Evolutionary conservation across 257 asterid species (phyloP).

Genomic region (Sherardia arvensis): DNA sequence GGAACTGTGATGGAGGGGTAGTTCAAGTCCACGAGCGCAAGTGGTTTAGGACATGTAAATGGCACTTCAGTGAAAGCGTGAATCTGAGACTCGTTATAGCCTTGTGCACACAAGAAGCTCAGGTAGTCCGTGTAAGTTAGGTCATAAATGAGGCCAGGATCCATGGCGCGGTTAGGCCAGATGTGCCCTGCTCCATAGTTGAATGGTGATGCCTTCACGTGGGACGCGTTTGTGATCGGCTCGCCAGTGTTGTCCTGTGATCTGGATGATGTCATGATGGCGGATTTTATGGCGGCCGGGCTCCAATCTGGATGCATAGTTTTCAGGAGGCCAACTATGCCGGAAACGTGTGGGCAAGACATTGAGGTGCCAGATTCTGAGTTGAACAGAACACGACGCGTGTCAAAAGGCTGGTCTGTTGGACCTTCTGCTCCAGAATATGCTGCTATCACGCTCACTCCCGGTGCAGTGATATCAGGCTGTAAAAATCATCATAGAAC

Average conservation of each 20-base stretch:
- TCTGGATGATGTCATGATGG: slow-evolving; percentile 71
- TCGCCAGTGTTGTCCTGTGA: background rate
- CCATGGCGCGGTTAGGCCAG: background rate
- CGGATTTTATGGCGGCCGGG: slow-evolving; percentile 89
- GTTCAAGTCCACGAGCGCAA: background rate
- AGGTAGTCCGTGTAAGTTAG: background rate
- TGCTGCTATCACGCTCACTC: slow-evolving; percentile 85
- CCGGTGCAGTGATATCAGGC: slow-evolving; percentile 98
- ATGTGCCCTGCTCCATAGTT: background rate
- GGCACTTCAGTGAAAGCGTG: background rate
- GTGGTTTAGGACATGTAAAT: background rate
- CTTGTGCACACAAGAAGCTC: background rate
- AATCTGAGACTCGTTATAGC: background rate
- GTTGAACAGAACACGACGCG: slow-evolving; percentile 48
- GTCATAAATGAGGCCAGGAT: background rate
- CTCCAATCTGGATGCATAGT: slow-evolving; percentile 81
- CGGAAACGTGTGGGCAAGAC: slow-evolving; percentile 94
- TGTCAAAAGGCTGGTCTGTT: slow-evolving; percentile 50
- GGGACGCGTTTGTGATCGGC: background rate
- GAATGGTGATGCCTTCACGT: background rate
- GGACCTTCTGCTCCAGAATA: slow-evolving; percentile 67
- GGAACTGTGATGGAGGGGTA: slow-evolving; percentile 20
- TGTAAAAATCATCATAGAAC: slow-evolving; percentile 17
- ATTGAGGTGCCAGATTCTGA: slow-evolving; percentile 84
- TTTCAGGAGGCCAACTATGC: slow-evolving; percentile 79